phyloP scores from a whole-genome alignment of 169 alveolate species.

The Plasmodium berghei region DNA sequence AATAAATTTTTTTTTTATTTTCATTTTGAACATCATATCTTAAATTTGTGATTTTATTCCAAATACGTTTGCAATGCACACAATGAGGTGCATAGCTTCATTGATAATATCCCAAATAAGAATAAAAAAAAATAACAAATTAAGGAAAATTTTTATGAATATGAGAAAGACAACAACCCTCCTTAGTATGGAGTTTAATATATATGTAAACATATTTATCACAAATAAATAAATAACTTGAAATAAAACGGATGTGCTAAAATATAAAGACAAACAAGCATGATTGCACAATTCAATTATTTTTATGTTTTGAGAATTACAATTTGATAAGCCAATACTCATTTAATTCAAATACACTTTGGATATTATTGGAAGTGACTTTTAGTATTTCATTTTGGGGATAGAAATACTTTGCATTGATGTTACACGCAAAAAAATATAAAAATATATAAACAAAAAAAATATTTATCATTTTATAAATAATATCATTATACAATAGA shows the following conservation, averaged over 20 bases:
- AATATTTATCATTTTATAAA: conserved; percentile 1
- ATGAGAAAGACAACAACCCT: too few species aligned
- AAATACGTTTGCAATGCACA: conserved; percentile 39
- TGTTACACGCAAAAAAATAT: conserved; percentile 4
- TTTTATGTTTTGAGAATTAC: conserved; percentile 26
- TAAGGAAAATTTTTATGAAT: background rate
- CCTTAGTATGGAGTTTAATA: background rate
- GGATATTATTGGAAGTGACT: conserved; percentile 22
- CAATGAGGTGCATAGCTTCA: conserved; percentile 67
- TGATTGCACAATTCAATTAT: background rate
- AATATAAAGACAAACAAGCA: background rate
- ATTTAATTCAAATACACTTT: conserved; percentile 13
- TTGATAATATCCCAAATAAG: background rate
- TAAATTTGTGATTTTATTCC: conserved; percentile 37
- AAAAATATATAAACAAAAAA: conserved; percentile 14
- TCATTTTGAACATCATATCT: conserved; percentile 43
- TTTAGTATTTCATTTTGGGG: conserved; percentile 46
- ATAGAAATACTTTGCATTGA: conserved; percentile 12
- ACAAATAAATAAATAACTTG: background rate
- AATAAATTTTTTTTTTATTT: conserved; percentile 28
- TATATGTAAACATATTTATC: background rate
- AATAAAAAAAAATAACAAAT: background rate
- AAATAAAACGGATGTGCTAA: background rate
- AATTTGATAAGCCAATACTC: conserved; percentile 50
- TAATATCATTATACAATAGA: background rate